These are phyloP conservation scores for Kregervanrija delftensis DNA, from an alignment of 805 yeast genomes.

Conservation along the genomic window DNA sequence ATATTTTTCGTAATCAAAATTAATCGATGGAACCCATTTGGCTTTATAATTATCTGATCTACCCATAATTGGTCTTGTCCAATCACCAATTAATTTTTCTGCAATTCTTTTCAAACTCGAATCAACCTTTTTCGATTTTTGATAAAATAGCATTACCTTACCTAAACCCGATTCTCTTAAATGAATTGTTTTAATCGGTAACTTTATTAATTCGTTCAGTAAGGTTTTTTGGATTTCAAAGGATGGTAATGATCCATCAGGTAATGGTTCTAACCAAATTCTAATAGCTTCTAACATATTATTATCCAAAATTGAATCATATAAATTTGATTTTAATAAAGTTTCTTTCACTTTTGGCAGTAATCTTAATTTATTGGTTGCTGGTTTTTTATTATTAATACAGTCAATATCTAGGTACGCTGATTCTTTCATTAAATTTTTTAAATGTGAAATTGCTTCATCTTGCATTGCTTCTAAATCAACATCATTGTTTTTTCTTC, in stretches of 20 bases:
- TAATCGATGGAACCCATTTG: slow-evolving; percentile 61
- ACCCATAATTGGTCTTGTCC: slow-evolving; percentile 98
- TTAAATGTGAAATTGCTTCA: slow-evolving; percentile 73
- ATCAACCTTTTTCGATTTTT: slow-evolving; percentile 84
- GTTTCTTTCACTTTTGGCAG: slow-evolving; percentile 73
- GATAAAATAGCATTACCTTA: slow-evolving; percentile 87
- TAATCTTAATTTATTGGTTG: slow-evolving; percentile 69
- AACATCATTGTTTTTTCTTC: slow-evolving; percentile 70
- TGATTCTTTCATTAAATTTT: slow-evolving; percentile 84
- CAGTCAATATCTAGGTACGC: slow-evolving; percentile 65
- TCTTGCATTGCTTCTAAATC: slow-evolving; percentile 95
- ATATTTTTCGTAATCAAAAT: slow-evolving; percentile 56
- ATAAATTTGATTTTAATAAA: slow-evolving; percentile 73
- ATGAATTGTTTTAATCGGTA: slow-evolving; percentile 95
- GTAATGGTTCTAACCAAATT: slow-evolving; percentile 96
- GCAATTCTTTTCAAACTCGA: slow-evolving; percentile 80
- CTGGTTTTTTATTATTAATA: slow-evolving; percentile 57
- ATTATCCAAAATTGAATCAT: slow-evolving; percentile 90
- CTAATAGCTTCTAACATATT: slow-evolving; percentile 88
- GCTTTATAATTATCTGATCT: slow-evolving; percentile 92
- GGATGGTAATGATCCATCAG: slow-evolving; percentile 97
- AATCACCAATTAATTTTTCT: slow-evolving; percentile 85
- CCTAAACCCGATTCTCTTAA: slow-evolving; percentile 92
- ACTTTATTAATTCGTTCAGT: slow-evolving; percentile 60
- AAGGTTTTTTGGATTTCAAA: slow-evolving; percentile 90